Conservation (phyloP, 2,329 filamentous ascomycete species). For the Raffaelea albimanens region DNA sequence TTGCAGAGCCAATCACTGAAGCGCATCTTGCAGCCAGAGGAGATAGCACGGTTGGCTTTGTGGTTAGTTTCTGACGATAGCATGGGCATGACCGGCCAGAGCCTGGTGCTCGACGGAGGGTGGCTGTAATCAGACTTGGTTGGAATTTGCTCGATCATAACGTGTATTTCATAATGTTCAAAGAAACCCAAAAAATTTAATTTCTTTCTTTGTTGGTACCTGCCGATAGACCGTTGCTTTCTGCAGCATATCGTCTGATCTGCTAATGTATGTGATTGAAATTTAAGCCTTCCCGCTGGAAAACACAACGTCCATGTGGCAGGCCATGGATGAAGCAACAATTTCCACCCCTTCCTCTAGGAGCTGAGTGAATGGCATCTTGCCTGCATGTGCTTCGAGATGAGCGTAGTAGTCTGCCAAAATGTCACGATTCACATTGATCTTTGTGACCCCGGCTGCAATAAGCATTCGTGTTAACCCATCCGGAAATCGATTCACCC, state of each 20-base stretch:
- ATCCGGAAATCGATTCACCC: slow-evolving; percentile 36
- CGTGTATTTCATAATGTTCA: neutral
- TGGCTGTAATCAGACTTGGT: no score
- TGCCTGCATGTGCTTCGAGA: neutral
- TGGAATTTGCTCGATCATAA: slow-evolving; percentile 10
- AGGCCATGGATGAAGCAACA: neutral
- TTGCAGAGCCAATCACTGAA: slow-evolving; percentile 31
- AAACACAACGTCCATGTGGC: neutral
- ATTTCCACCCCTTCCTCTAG: neutral
- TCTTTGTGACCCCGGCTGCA: slow-evolving; percentile 33
- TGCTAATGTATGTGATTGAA: no score
- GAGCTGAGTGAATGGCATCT: neutral
- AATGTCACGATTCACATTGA: slow-evolving; percentile 33
- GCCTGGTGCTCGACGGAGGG: slow-evolving; percentile 27
- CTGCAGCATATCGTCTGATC: no score
- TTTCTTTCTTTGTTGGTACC: no score
- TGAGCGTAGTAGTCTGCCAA: neutral
- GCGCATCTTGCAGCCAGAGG: slow-evolving; percentile 28
- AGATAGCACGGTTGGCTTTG: slow-evolving; percentile 35
- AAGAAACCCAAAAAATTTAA: no score
- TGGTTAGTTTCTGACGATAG: slow-evolving; percentile 37
- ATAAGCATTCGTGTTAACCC: slow-evolving; percentile 35
- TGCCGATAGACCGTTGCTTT: no score
- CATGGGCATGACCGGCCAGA: slow-evolving; percentile 34
- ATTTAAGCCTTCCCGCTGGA: neutral